Evolutionary conservation across 179 eudicot species (phyloP).

Genomic region (Silene noctiflora): DNA sequence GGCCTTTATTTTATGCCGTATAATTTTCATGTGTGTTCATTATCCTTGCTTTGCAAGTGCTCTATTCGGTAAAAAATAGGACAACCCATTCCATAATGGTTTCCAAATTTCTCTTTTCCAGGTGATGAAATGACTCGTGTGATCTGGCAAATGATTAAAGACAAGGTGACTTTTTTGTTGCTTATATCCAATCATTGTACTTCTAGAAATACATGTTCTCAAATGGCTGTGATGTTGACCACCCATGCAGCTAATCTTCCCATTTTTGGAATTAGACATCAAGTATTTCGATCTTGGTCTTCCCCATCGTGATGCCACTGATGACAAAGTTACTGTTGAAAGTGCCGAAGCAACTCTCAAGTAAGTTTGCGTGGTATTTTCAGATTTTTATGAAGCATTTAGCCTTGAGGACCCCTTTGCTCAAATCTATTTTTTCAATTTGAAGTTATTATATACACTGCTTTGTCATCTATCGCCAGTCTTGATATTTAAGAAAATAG

Average conservation of each 20-base stretch:
- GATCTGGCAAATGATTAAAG: conserved; percentile 87
- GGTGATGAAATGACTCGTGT: conserved; percentile 99
- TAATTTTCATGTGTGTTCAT: neutral
- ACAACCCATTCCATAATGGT: neutral
- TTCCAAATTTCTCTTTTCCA: conserved; percentile 32
- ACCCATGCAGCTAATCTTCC: conserved; percentile 67
- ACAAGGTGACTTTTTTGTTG: conserved; percentile 51
- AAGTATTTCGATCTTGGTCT: conserved; percentile 92
- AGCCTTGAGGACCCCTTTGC: neutral
- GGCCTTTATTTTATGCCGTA: neutral
- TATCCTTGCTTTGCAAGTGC: neutral
- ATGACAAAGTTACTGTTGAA: conserved; percentile 92
- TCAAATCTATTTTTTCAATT: neutral
- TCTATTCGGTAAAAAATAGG: neutral
- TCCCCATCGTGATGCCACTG: conserved; percentile 84
- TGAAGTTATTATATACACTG: too few species aligned
- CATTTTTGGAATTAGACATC: conserved; percentile 85
- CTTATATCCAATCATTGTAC: neutral
- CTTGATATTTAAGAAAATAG: neutral
- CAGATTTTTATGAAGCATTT: neutral
- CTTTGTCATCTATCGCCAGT: neutral
- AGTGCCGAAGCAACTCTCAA: conserved; percentile 95
- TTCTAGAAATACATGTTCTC: neutral
- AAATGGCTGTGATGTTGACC: conserved; percentile 9
- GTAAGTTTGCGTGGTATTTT: conserved; percentile 35